Evolutionary conservation across 2,329 filamentous ascomycete genomes (phyloP).

Genomic region (Westerdykella ornata): DNA sequence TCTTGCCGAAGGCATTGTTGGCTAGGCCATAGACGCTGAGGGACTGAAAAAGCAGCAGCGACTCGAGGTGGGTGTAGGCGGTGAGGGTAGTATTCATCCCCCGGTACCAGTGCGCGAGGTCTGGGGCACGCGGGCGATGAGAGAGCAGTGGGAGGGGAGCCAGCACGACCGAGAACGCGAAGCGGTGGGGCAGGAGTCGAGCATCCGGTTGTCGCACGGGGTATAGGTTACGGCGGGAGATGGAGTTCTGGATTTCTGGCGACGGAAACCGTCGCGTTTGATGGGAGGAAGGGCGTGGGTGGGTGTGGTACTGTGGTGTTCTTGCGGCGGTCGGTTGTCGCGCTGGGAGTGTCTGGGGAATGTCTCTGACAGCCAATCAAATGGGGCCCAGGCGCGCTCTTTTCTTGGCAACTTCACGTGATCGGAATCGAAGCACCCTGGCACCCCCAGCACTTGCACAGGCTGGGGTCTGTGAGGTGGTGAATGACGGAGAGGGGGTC

Average conservation of each 20-base stretch:
- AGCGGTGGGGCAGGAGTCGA: not conserved
- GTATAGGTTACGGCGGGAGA: conserved; percentile 5
- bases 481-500: not conserved
- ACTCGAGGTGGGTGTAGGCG: conserved; percentile 77
- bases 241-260: conserved; percentile 5
- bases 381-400: conserved; percentile 2
- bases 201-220: conserved; percentile 20
- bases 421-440: too few relatives aligned
- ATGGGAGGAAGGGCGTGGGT: conserved; percentile 10
- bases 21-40: conserved; percentile 62
- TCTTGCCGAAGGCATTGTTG: conserved; percentile 59
- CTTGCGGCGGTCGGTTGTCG: conserved; percentile 8
- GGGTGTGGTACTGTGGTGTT: conserved; percentile 8
- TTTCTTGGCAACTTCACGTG: too few relatives aligned
- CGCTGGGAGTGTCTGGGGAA: conserved; percentile 2
- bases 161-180: conserved; percentile 26
- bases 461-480: not conserved
- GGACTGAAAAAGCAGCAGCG: conserved; percentile 76
- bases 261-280: conserved; percentile 10
- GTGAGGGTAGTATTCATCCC: conserved; percentile 55
- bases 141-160: conserved; percentile 29
- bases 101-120: conserved; percentile 17
- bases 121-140: conserved; percentile 25
- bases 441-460: not conserved
- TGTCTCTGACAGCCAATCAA: conserved; percentile 11